Base-by-base conservation (phyloP, 169 alveolate genomes). In the Cryptosporidium meleagridis region DNA sequence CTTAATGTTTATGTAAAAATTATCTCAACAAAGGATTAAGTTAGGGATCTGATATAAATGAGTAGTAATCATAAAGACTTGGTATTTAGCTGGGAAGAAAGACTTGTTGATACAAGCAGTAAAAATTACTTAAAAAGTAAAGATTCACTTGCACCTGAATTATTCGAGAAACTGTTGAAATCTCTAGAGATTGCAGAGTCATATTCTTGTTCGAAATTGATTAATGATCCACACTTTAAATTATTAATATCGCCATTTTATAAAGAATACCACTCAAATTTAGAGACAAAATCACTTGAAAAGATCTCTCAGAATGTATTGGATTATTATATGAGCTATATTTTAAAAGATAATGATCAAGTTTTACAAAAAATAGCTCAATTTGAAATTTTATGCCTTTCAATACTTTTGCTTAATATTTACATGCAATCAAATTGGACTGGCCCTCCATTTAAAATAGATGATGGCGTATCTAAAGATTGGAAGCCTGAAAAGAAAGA, bases 371-470 rank as follows among this genome's bases (percentile, higher is more conserved):
- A 29, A 62, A 31, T 80, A 29, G 48, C 67, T 33, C 89, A 80
- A 48, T 80, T 80, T 65, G 89, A 80, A 29, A 65, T 80, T 39
- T 59, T 80, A 62, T 80, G 80, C 33, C 23, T 80, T 9, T 59
- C 75, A 31, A 80, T 80, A 39, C 70, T 80, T 37, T 44, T 80
- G 16, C 41, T 80, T 1, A 80, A 80, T 62, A 62, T 80, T 59
- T 80, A 80, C 53, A 62, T 80, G 75, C 89, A 80, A 33, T 35
- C 68, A 80, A 80, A 80, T 39, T 80, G 89, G 89, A 80, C 89
- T 1, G 89, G 89, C 8, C 89, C 89, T 9, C 89, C 89, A 26
- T 41, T 44, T 37, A 80, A 26, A 29, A 37, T 80, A 37, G 75
- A 58, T 23, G 73, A 59, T 12, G 48, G 75, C 29, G 0, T 80